These are phyloP conservation scores for Fusarium secorum DNA, from an alignment of 2,329 filamentous ascomycete genomes.

Conservation along the genomic window DNA sequence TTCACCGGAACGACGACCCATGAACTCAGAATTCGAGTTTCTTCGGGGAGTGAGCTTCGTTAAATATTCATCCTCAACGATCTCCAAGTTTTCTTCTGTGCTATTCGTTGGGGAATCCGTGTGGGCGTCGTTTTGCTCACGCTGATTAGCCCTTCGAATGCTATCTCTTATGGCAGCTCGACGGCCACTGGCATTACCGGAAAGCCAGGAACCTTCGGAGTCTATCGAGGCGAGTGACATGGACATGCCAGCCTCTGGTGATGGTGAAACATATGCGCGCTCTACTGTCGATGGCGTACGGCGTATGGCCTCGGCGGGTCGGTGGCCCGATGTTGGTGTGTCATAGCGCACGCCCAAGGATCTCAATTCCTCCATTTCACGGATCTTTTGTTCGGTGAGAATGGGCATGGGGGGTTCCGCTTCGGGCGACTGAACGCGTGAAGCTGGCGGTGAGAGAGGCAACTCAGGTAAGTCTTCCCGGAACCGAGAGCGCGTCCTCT, in stretches of 20 bases:
- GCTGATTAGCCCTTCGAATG: slow-evolving; percentile 45
- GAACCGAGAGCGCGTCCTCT: slow-evolving; percentile 88
- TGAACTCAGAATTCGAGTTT: slow-evolving; percentile 37
- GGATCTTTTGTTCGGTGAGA: slow-evolving; percentile 41
- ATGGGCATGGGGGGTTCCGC: slow-evolving; percentile 55
- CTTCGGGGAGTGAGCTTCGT: slow-evolving; percentile 53
- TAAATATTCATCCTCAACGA: slow-evolving; percentile 76
- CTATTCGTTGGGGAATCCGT: slow-evolving; percentile 52
- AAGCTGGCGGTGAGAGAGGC: slow-evolving; percentile 84
- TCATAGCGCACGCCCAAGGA: slow-evolving; percentile 51
- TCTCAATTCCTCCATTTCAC: slow-evolving; percentile 38
- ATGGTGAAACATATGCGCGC: slow-evolving; percentile 45
- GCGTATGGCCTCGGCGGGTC: slow-evolving; percentile 46
- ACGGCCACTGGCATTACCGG: slow-evolving; percentile 69
- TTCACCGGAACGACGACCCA: slow-evolving; percentile 57
- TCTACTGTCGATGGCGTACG: slow-evolving; percentile 36
- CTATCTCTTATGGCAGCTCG: slow-evolving; percentile 56
- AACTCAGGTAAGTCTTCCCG: slow-evolving; percentile 90
- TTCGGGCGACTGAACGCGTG: slow-evolving; percentile 80
- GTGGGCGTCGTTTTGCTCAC: slow-evolving; percentile 43
- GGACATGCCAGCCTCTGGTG: slow-evolving; percentile 72
- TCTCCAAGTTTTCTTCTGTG: slow-evolving; percentile 70
- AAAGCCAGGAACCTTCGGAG: slow-evolving; percentile 95
- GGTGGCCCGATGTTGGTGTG: slow-evolving; percentile 55
- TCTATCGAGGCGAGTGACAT: slow-evolving; percentile 93